Percentiles rank a stretch among this genome's conserved stretches.
Evolutionary conservation across 306 rosid genomes (phyloP).

Genomic region (Medicago lupulina): DNA sequence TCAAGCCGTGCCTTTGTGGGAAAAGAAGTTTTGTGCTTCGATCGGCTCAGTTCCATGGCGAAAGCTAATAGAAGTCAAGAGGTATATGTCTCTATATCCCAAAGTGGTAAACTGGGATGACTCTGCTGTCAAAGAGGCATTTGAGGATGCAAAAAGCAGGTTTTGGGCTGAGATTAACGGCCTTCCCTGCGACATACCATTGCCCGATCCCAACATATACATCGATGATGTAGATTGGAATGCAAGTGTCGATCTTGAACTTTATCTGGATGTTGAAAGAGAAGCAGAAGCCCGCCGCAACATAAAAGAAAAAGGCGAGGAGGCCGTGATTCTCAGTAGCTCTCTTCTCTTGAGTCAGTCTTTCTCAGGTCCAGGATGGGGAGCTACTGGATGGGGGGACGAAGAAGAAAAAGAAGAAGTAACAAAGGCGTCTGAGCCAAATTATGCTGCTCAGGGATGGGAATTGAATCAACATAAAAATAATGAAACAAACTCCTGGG

Average conservation of each 20-base stretch:
- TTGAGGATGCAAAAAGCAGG: constrained; percentile 72
- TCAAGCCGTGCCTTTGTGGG: constrained; percentile 71
- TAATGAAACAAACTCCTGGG: constrained; percentile 50
- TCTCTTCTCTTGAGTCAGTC: constrained; percentile 51
- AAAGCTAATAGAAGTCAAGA: constrained; percentile 67
- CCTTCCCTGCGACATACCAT: constrained; percentile 49
- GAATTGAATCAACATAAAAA: constrained; percentile 31
- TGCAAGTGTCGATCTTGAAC: constrained; percentile 60
- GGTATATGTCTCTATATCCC: constrained; percentile 53
- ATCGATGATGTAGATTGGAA: constrained; percentile 76
- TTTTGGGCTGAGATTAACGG: constrained; percentile 69
- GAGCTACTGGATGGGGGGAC: constrained; percentile 19
- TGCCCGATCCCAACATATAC: constrained; percentile 76
- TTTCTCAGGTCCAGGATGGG: constrained; percentile 52
- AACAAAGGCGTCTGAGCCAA: constrained; percentile 37
- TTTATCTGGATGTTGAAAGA: constrained; percentile 64
- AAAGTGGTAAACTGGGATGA: constrained; percentile 76
- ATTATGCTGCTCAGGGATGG: constrained; percentile 38
- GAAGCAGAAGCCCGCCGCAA: constrained; percentile 36
- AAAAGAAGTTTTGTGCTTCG: constrained; percentile 62
- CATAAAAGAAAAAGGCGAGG: constrained; percentile 32
- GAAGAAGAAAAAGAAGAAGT: constrained; percentile 47
- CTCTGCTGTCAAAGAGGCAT: constrained; percentile 83
- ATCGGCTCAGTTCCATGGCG: constrained; percentile 75
- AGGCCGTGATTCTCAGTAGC: constrained; percentile 47